Evolutionary conservation across 2,329 filamentous ascomycete species (phyloP).

Genomic region (Aspergillus fumigatus): DNA sequence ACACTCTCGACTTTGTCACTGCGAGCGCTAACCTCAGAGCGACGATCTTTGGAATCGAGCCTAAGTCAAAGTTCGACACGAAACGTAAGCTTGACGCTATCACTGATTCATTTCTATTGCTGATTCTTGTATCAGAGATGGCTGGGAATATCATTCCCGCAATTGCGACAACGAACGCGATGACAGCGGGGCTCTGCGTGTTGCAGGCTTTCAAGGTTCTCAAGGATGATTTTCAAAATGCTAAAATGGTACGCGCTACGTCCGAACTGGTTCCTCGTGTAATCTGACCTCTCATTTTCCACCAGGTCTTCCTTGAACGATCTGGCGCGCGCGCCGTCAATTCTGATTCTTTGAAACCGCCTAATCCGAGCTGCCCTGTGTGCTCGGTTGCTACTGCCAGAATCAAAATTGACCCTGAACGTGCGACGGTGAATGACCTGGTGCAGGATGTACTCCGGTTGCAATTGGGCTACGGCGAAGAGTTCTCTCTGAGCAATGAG

Average conservation of each 20-base stretch:
- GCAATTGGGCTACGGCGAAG: constrained; percentile 72
- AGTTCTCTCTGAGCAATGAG: constrained; percentile 73
- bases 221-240: constrained; percentile 62
- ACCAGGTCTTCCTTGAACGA: constrained; percentile 70
- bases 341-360: constrained; percentile 52
- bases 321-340: constrained; percentile 57
- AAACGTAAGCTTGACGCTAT: constrained; percentile 54
- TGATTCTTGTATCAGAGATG: constrained; percentile 61
- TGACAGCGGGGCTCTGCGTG: constrained; percentile 88
- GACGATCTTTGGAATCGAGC: constrained; percentile 80
- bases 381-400: constrained; percentile 70
- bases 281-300: not conserved
- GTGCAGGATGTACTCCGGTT: constrained; percentile 68
- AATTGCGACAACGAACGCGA: constrained; percentile 96
- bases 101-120: not conserved
- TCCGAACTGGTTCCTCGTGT: not conserved
- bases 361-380: constrained; percentile 77
- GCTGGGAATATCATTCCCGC: constrained; percentile 98
- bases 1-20: constrained; percentile 91
- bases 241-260: constrained; percentile 61
- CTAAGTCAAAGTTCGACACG: constrained; percentile 88
- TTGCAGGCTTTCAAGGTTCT: constrained; percentile 90
- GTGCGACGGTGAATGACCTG: constrained; percentile 72
- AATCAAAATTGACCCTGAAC: constrained; percentile 62
- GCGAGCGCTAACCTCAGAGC: constrained; percentile 87